Evolutionary conservation across 371 early-diverging fungal species (phyloP), one percentile per base, ranked within the genome.

Genomic region (Paraphysoderma sedebokerense): DNA sequence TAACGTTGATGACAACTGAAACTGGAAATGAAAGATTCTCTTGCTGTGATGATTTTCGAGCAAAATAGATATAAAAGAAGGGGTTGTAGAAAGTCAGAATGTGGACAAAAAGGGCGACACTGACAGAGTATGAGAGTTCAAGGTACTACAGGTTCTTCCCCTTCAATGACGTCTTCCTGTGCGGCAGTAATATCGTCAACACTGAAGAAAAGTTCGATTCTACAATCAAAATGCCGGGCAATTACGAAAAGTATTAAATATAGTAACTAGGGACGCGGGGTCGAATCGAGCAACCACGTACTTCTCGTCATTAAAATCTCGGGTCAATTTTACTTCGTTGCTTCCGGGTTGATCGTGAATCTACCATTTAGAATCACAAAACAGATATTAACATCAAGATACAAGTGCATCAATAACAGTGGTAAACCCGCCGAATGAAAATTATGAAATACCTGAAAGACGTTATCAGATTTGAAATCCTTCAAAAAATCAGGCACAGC

Each of bases 241-340:
- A 39, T 37, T 54, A 2, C 23, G 38, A 24, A 23, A 13, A 20
- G 42, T 20, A n/a, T 27, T 48, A 41, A 31, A 3, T 26, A 30
- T 31, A 51, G 11, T 20, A 30, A 44, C 5, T 5, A 28, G 12
- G 15, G 9, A 7, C 12, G 13, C 27, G 8, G 8, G 22, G 36
- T 29, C 17, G 54, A 38, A 34, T 6, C 12, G 32, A 11, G 44
- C 3, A 8, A 5, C 40, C 8, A 52, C 73, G 59, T 72, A 84
- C 82, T 77, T 82, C 67, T 95, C 96, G 57, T 77, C 82, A 49
- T 90, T 92, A 63, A 87, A 89, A 45, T 76, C 79, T 54, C 90
- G 77, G 22, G 75, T 70, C 53, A 95, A 57, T 27, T 61, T 54
- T 20, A 92, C 85, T 62, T 86, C 85, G 60, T 82, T 85, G 20